A percentile compares a stretch with the other conserved stretches of the same genome.
Evolutionary conservation across 441 rosid genomes (phyloP).

Genomic region (Syzygium malaccense): DNA sequence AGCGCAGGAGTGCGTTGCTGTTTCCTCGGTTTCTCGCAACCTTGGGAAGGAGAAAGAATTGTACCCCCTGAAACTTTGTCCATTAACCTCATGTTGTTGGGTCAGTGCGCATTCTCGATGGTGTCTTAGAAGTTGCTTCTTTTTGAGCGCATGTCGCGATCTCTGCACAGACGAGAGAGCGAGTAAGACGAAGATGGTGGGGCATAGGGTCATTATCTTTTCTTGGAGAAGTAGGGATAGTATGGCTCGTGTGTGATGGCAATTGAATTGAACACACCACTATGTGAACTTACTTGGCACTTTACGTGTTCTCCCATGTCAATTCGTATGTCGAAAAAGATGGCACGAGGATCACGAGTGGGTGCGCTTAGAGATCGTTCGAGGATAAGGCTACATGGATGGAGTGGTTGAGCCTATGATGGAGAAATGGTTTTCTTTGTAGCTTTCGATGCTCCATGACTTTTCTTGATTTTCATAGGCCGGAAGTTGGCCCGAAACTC

Average conservation of each 20-base stretch:
- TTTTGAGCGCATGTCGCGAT: slow-evolving; percentile 2
- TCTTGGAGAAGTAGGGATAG: not conserved
- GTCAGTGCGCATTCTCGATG: not conserved
- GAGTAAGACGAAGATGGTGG: not conserved
- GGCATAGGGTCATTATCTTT: not conserved
- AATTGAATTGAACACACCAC: not conserved
- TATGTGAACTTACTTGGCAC: not conserved
- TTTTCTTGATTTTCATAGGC: not conserved
- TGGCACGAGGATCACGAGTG: slow-evolving; percentile 39
- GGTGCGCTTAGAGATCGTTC: slow-evolving; percentile 9
- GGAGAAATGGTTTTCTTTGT: not conserved
- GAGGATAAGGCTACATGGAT: not conserved
- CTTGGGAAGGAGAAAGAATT: not conserved
- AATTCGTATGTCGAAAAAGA: not conserved
- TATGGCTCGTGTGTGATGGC: not conserved
- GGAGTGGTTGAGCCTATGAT: not conserved
- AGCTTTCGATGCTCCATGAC: not conserved
- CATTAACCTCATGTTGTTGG: not conserved
- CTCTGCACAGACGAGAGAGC: not conserved
- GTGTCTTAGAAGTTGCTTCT: not conserved
- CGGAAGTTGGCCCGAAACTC: not conserved
- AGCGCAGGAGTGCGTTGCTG: not conserved
- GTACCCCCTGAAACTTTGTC: not conserved
- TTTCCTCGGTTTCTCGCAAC: not conserved
- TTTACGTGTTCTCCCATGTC: not conserved